Percentiles rank a stretch among this genome's conserved stretches.
Conservation (phyloP, 306 rosid species). For the Arachis hypogaea region DNA sequence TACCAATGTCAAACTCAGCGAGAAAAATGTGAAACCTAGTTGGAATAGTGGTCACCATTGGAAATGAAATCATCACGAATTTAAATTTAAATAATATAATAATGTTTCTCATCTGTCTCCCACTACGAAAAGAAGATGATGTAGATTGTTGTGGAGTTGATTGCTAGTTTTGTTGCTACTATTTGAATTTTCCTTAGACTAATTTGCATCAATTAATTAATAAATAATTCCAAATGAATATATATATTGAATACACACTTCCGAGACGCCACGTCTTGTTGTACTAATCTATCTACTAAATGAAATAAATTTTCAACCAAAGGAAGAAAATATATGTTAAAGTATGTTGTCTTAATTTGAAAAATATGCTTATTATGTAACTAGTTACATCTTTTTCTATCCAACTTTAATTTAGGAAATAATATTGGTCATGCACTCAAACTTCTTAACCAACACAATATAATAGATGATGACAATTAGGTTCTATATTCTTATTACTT, state of each 20-base stretch:
- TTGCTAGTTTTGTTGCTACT: too few species aligned
- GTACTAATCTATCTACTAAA: background rate
- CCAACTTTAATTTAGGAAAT: background rate
- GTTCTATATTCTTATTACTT: background rate
- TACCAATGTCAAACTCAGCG: slow-evolving; percentile 3
- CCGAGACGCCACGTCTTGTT: slow-evolving; percentile 21
- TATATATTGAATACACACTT: background rate
- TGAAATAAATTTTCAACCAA: background rate
- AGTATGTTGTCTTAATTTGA: background rate
- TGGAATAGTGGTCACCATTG: background rate
- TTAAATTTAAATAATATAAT: background rate
- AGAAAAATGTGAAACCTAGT: slow-evolving; percentile 25
- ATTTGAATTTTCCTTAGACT: background rate
- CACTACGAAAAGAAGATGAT: slow-evolving; percentile 40
- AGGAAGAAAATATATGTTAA: background rate
- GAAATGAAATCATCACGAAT: background rate
- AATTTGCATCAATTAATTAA: background rate
- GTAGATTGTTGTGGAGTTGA: slow-evolving; percentile 3
- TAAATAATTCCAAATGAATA: too few species aligned
- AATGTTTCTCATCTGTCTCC: slow-evolving; percentile 39
- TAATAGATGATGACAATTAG: background rate
- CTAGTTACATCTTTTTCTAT: background rate
- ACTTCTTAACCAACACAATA: background rate
- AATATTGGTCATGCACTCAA: background rate
- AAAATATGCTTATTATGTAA: too few species aligned